phyloP scores from a whole-genome alignment of 257 asterid species.

The Gentiana macrophylla region DNA sequence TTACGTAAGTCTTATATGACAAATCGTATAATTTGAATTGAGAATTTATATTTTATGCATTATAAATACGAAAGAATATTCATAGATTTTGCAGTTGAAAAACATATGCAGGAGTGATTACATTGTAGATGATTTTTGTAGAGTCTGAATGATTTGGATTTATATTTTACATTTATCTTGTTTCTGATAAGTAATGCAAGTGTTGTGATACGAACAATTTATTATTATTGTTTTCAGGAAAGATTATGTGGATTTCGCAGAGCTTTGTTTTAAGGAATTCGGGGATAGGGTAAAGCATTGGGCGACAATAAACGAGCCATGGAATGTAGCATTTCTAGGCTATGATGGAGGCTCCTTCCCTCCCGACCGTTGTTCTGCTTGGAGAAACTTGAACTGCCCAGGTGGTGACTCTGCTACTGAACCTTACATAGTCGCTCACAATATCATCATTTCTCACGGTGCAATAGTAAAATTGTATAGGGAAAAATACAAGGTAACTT shows the following conservation, averaged over 20 bases:
- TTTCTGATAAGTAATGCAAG: too few relatives aligned
- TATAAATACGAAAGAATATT: too few relatives aligned
- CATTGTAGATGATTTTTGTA: too few relatives aligned
- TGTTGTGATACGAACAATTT: too few relatives aligned
- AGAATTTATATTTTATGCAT: too few relatives aligned
- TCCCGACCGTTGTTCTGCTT: conserved; percentile 11
- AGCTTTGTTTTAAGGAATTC: conserved; percentile 13
- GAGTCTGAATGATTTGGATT: too few relatives aligned
- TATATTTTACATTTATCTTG: too few relatives aligned
- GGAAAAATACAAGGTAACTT: conserved; percentile 8
- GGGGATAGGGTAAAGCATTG: conserved; percentile 15
- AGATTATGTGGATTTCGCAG: conserved; percentile 11
- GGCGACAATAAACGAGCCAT: conserved; percentile 12
- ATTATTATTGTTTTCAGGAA: neutral
- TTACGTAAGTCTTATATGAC: neutral
- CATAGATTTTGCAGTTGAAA: too few relatives aligned
- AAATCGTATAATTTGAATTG: too few relatives aligned
- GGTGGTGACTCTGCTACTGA: conserved; percentile 13
- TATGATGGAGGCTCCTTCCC: conserved; percentile 2
- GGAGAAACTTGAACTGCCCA: conserved; percentile 3
- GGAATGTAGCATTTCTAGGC: conserved; percentile 1
- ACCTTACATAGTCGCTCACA: conserved; percentile 11
- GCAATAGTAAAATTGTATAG: conserved; percentile 7
- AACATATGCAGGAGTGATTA: too few relatives aligned
- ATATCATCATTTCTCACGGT: conserved; percentile 12